Evolutionary conservation across 495 filamentous ascomycete genomes (phyloP), one percentile per base, ranked within the genome.

Genomic region (Penicillium crystallinum): DNA sequence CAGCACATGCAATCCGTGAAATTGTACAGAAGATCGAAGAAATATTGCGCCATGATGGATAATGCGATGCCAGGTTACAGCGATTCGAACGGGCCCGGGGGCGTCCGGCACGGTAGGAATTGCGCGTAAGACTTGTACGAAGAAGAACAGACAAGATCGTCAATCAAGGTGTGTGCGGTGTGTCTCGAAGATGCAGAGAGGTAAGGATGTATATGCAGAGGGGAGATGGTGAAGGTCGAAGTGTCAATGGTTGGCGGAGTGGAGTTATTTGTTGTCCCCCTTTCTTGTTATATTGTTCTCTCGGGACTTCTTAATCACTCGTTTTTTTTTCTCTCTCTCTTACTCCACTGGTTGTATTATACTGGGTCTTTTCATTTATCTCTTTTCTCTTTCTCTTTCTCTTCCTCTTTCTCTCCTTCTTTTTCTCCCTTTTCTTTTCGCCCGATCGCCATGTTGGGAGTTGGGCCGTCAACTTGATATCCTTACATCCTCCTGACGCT

Each of bases 1-100:
- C 95, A 98, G 73, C 83, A 89, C 74, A 97, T 82, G 78, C 92
- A 97, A 71, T 88, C 91, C 48, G 88, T 90, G 48, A 98, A 80
- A 48, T 90, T 91, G 67, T 90, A 96, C 49, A 97, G 70, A 15
- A 95, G 75, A 68, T 97, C 93, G 55, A 90, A 83, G 43, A 97
- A 79, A 64, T 90, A 84, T 66, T 93, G 87, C 55, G 89, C 79
- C 90, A 93, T 93, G 67, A 57, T 68, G 65, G 18, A 40, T 17
- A 19, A 44, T 50, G 33, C 31, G 48, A 50, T 23, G 27, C 8
- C 18, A 31, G 6, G 10, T 46, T 11, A 8, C 8, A n/a, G n/a
- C 23, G 23, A 27, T 14, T 18, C n/a, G 45, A 15, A 15, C 10
- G 19, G 12, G 10, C 8, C 33, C 45, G 45, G 45, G 27, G 45